Evolutionary conservation across 129 eudicot species (phyloP).

Genomic region (Logfia minima): DNA sequence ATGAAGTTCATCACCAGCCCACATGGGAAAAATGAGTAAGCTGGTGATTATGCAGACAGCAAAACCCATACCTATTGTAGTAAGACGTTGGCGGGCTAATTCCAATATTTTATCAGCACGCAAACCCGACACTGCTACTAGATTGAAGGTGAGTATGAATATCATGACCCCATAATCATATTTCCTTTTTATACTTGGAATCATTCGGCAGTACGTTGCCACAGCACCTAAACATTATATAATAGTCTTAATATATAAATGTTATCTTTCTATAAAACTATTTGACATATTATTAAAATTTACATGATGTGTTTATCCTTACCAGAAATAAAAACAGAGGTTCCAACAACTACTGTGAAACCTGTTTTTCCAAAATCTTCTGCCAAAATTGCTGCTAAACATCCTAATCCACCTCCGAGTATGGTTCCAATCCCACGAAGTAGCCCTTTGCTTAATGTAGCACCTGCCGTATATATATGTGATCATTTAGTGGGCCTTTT

Average conservation of each 20-base stretch:
- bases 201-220: constrained; percentile 66
- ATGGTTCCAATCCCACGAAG: constrained; percentile 73
- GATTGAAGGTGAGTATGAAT: constrained; percentile 69
- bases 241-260: not conserved
- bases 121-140: constrained; percentile 69
- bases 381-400: constrained; percentile 60
- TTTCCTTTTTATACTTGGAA: constrained; percentile 67
- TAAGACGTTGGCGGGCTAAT: constrained; percentile 59
- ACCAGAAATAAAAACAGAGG: constrained; percentile 64
- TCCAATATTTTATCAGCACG: constrained; percentile 62
- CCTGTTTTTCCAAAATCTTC: constrained; percentile 55
- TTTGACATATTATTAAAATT: not conserved
- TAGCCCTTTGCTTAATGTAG: constrained; percentile 80
- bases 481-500: constrained; percentile 6
- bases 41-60: constrained; percentile 63
- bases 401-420: constrained; percentile 72
- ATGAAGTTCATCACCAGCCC: constrained; percentile 92
- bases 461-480: constrained; percentile 46
- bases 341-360: constrained; percentile 45
- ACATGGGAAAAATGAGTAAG: constrained; percentile 64
- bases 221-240: constrained; percentile 45
- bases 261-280: not conserved
- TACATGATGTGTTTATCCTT: constrained; percentile 8
- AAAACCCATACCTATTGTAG: constrained; percentile 74
- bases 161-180: constrained; percentile 81